phyloP scores from a whole-genome alignment of 1,284 basidiomycete genomes.

The Mycena sp. region DNA sequence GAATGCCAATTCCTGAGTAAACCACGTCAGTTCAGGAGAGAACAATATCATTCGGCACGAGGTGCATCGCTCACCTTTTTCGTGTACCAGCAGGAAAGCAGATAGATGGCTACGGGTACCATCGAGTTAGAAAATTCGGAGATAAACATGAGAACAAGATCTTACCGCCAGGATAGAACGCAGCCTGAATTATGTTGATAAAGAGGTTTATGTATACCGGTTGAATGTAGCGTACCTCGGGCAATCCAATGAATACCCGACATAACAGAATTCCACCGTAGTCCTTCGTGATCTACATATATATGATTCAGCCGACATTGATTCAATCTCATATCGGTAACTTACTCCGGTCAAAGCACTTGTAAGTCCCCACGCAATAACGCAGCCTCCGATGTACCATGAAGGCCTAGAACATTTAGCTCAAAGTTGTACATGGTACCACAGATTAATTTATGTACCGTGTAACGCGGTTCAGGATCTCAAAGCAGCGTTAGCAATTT shows the following conservation, averaged over 20 bases:
- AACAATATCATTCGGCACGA: neutral
- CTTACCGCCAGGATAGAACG: slow-evolving; percentile 66
- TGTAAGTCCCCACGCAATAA: slow-evolving; percentile 69
- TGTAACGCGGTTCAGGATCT: slow-evolving; percentile 64
- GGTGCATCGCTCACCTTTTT: slow-evolving; percentile 54
- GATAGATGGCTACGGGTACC: slow-evolving; percentile 53
- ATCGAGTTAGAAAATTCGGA: neutral
- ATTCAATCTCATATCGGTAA: slow-evolving; percentile 10
- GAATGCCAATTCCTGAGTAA: slow-evolving; percentile 69
- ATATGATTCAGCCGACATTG: neutral
- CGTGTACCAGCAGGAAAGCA: slow-evolving; percentile 74
- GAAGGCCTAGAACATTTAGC: slow-evolving; percentile 59
- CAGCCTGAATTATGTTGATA: slow-evolving; percentile 47
- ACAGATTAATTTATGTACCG: slow-evolving; percentile 43
- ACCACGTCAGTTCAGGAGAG: neutral
- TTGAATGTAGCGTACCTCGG: slow-evolving; percentile 53
- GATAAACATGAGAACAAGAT: neutral
- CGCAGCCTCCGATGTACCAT: slow-evolving; percentile 67
- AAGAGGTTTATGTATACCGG: too few species aligned
- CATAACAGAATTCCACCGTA: slow-evolving; percentile 67
- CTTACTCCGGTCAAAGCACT: slow-evolving; percentile 69
- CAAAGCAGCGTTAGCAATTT: neutral
- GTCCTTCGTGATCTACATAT: slow-evolving; percentile 58
- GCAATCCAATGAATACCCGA: slow-evolving; percentile 69
- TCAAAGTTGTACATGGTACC: neutral